Conservation (phyloP, 1,284 basidiomycete genomes). For the Rhodotorula sp. region DNA sequence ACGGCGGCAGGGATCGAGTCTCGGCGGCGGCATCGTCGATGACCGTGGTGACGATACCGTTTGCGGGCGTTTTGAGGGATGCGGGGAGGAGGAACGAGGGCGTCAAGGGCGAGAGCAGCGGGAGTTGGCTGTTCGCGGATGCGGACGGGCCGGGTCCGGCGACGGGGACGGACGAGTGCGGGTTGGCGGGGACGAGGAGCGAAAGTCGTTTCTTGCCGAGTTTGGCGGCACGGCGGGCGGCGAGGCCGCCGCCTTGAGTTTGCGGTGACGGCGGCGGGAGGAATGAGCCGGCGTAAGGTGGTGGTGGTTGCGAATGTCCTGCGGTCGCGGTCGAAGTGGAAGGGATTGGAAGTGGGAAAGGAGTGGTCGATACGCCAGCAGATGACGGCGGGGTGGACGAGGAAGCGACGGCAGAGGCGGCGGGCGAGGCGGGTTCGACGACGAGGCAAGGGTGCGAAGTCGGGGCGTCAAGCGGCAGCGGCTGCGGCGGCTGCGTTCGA, state of each 20-base stretch:
- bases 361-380: background rate
- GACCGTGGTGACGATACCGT: background rate
- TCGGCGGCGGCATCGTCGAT: constrained; percentile 17
- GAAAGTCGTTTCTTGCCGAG: constrained; percentile 40
- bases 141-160: background rate
- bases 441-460: constrained; percentile 5
- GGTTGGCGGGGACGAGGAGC: constrained; percentile 32
- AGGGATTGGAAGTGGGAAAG: constrained; percentile 1
- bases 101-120: constrained; percentile 24
- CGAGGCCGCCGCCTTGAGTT: constrained; percentile 25
- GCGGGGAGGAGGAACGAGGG: constrained; percentile 22
- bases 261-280: constrained; percentile 2
- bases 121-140: background rate
- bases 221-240: constrained; percentile 33
- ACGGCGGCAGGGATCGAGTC: constrained; percentile 37
- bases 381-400: background rate
- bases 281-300: background rate
- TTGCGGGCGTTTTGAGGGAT: background rate
- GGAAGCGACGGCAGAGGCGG: background rate
- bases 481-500: too few relatives aligned
- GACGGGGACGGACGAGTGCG: background rate
- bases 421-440: constrained; percentile 36
- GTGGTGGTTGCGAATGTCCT: too few relatives aligned
- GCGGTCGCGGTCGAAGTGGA: constrained; percentile 1
- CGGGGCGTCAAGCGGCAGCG: background rate